Evolutionary conservation across 495 filamentous ascomycete genomes (phyloP).

Genomic region (Usnea hakonensis): DNA sequence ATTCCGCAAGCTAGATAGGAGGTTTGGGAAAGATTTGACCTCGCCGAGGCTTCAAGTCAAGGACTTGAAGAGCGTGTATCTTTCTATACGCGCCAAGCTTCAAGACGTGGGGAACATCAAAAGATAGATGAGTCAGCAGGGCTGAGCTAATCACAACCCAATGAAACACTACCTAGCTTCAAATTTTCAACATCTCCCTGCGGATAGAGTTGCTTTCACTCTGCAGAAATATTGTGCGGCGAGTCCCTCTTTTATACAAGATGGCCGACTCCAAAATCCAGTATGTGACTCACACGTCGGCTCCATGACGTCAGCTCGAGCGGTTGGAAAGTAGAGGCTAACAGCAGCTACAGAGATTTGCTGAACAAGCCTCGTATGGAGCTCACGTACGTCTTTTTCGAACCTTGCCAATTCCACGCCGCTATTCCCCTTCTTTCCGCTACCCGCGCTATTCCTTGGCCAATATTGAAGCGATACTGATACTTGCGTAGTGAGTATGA

Average conservation of each 20-base stretch:
- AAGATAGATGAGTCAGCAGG: conserved; percentile 4
- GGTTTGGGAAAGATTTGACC: not conserved
- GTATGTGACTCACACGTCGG: conserved; percentile 43
- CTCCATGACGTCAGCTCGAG: conserved; percentile 20
- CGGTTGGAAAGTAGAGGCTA: conserved; percentile 29
- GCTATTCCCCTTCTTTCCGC: conserved; percentile 7
- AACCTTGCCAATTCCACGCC: conserved; percentile 4
- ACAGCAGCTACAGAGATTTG: conserved; percentile 54
- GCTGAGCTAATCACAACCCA: conserved; percentile 2
- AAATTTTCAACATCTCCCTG: not conserved
- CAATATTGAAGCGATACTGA: not conserved
- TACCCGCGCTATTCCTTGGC: not conserved
- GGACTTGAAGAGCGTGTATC: conserved; percentile 5
- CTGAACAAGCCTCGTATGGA: conserved; percentile 72
- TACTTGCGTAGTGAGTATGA: conserved; percentile 65
- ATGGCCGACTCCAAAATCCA: conserved; percentile 76
- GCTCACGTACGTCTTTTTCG: conserved; percentile 56
- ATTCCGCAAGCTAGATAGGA: not conserved
- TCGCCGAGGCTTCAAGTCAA: not conserved
- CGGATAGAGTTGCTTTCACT: not conserved
- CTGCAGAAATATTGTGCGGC: conserved; percentile 1
- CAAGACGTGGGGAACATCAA: not conserved
- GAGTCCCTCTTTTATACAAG: conserved; percentile 34
- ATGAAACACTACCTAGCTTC: conserved; percentile 5
- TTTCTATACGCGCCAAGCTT: conserved; percentile 14